phyloP scores from a whole-genome alignment of 805 yeast genomes.

The Cyberlindnera misumaiensis region DNA sequence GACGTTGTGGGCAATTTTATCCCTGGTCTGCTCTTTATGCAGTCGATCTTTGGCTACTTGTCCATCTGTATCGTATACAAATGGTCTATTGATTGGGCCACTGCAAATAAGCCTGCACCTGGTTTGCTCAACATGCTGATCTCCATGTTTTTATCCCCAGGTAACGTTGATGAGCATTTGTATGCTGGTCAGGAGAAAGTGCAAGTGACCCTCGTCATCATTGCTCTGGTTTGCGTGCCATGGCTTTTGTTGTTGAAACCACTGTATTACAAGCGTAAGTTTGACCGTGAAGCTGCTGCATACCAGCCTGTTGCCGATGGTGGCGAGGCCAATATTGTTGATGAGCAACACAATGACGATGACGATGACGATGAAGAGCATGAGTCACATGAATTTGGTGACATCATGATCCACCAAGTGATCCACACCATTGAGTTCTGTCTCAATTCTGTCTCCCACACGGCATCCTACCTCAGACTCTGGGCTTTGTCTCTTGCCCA shows the following conservation, averaged over 20 bases:
- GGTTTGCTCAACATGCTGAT: conserved; percentile 92
- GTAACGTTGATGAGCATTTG: conserved; percentile 72
- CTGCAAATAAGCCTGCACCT: conserved; percentile 73
- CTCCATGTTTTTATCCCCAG: conserved; percentile 93
- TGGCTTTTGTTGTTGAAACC: conserved; percentile 89
- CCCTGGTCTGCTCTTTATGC: conserved; percentile 94
- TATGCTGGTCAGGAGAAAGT: conserved; percentile 74
- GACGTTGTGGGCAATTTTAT: conserved; percentile 90
- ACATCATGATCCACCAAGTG: conserved; percentile 94
- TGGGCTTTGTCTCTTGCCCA: conserved; percentile 99
- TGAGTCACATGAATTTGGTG: conserved; percentile 74
- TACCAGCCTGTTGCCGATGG: conserved; percentile 26
- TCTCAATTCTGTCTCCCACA: conserved; percentile 93
- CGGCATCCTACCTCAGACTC: conserved; percentile 92
- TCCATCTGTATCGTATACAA: conserved; percentile 83
- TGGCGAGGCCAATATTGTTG: conserved; percentile 44
- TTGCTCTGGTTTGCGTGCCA: conserved; percentile 88
- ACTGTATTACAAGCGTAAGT: conserved; percentile 52
- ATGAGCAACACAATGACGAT: conserved; percentile 30
- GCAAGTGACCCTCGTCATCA: conserved; percentile 61
- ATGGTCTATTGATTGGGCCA: conserved; percentile 92
- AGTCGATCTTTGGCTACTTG: conserved; percentile 90
- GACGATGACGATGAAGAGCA: conserved; percentile 35
- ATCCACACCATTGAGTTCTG: conserved; percentile 98
- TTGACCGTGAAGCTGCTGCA: conserved; percentile 24